Conservation (phyloP, 441 rosid species). For the Raphanus hybrid region DNA sequence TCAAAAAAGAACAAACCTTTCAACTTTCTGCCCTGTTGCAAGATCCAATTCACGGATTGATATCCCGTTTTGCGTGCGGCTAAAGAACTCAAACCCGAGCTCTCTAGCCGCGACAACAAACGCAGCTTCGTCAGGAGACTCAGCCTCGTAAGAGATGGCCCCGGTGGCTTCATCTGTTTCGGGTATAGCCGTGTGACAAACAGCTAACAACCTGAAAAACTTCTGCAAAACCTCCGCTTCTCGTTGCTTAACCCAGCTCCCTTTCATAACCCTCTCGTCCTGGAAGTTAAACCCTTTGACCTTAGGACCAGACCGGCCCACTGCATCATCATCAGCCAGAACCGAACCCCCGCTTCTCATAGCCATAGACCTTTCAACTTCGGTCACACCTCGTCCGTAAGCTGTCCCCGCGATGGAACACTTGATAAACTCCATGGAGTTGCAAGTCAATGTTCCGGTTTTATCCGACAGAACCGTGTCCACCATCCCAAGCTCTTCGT, state of each 20-base stretch:
- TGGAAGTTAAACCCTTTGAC: conserved; percentile 69
- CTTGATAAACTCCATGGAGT: conserved; percentile 84
- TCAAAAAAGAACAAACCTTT: conserved; percentile 49
- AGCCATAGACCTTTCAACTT: conserved; percentile 70
- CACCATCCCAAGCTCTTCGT: conserved; percentile 82
- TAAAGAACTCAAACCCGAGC: conserved; percentile 72
- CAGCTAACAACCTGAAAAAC: conserved; percentile 64
- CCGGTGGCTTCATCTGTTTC: conserved; percentile 68
- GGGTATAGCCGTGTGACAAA: conserved; percentile 81
- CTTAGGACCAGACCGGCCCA: conserved; percentile 37
- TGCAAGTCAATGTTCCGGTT: conserved; percentile 78
- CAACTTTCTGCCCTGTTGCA: conserved; percentile 52
- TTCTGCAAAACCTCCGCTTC: conserved; percentile 58
- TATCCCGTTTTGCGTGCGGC: conserved; percentile 63
- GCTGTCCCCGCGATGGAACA: conserved; percentile 73
- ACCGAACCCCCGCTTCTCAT: conserved; percentile 58
- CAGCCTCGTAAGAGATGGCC: conserved; percentile 67
- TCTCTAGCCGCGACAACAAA: conserved; percentile 79
- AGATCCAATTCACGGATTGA: conserved; percentile 60
- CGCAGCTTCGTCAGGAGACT: conserved; percentile 83
- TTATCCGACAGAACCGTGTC: conserved; percentile 73
- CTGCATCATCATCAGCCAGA: conserved; percentile 50
- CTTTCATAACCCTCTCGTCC: conserved; percentile 67
- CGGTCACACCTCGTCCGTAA: conserved; percentile 75
- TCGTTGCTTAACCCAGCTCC: conserved; percentile 61